Conservation (phyloP, 2,329 filamentous ascomycete species). For the Fonsecaea nubica region DNA sequence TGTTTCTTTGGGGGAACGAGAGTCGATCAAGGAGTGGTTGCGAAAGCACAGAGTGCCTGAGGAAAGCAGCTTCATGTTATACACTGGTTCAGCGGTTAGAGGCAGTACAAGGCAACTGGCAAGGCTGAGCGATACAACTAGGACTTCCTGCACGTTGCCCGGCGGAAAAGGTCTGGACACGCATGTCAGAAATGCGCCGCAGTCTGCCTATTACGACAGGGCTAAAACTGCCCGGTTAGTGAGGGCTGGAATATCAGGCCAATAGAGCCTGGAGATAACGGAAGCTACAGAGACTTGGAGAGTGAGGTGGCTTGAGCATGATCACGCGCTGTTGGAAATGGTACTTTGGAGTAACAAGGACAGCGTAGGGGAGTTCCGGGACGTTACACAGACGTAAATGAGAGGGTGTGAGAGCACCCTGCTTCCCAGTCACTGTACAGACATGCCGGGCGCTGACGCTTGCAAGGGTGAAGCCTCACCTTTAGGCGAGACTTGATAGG, state of each 20-base stretch:
- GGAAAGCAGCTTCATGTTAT: neutral
- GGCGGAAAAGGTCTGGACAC: neutral
- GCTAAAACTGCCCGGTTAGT: neutral
- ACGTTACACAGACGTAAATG: neutral
- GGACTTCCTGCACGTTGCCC: neutral
- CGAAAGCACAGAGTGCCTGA: neutral
- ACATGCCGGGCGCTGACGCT: neutral
- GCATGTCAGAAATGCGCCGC: neutral
- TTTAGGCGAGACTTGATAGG: neutral
- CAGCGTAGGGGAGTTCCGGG: neutral
- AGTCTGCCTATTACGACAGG: neutral
- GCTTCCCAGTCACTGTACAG: neutral
- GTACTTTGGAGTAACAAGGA: neutral
- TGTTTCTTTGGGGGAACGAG: neutral
- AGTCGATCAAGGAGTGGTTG: neutral
- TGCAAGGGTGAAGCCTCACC: neutral
- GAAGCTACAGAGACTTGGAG: neutral
- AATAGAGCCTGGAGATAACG: neutral
- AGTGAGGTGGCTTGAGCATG: neutral
- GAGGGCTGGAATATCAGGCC: neutral
- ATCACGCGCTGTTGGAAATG: neutral
- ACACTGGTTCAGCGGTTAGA: neutral
- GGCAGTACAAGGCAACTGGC: neutral
- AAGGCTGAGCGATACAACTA: neutral
- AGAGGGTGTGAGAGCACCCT: conserved; percentile 9